Percentiles rank a stretch among this genome's conserved stretches.
phyloP scores from a whole-genome alignment of 768 basidiomycete species.

The Lyophyllum shimeji region DNA sequence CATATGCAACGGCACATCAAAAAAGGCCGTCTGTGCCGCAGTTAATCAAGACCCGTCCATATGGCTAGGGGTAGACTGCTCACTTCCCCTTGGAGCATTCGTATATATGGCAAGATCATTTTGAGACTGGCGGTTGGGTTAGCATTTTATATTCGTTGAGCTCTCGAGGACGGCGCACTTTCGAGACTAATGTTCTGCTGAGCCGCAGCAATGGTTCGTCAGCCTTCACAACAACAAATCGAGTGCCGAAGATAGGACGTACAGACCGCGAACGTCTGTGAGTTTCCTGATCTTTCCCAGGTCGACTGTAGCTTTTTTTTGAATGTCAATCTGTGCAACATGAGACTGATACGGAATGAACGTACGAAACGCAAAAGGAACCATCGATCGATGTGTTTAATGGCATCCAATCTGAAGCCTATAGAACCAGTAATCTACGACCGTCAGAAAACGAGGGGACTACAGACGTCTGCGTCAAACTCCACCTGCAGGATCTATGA shows the following conservation, averaged over 20 bases:
- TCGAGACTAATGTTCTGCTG: conserved; percentile 83
- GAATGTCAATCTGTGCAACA: background rate
- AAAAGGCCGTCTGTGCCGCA: conserved; percentile 70
- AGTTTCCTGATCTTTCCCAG: conserved; percentile 42
- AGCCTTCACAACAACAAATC: background rate
- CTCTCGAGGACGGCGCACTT: conserved; percentile 40
- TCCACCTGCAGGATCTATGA: conserved; percentile 64
- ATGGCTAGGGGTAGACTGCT: conserved; percentile 1
- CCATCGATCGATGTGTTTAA: conserved; percentile 81
- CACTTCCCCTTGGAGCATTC: conserved; percentile 66
- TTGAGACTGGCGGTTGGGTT: conserved; percentile 35
- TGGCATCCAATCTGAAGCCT: conserved; percentile 88
- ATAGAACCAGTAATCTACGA: conserved; percentile 61
- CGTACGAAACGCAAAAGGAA: conserved; percentile 73
- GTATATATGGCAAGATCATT: conserved; percentile 56
- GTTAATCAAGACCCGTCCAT: background rate
- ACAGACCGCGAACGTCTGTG: conserved; percentile 61
- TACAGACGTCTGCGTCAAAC: background rate
- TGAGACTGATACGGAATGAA: conserved; percentile 4
- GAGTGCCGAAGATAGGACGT: conserved; percentile 17
- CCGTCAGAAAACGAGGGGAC: conserved; percentile 4
- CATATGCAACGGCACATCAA: conserved; percentile 88
- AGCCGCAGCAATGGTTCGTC: conserved; percentile 21
- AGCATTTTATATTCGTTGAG: no score
- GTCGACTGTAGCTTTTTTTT: conserved; percentile 47